A percentile compares a stretch with the other conserved stretches of the same genome.
Evolutionary conservation across 2,329 filamentous ascomycete genomes (phyloP).

Genomic region (Coniella lustricola): DNA sequence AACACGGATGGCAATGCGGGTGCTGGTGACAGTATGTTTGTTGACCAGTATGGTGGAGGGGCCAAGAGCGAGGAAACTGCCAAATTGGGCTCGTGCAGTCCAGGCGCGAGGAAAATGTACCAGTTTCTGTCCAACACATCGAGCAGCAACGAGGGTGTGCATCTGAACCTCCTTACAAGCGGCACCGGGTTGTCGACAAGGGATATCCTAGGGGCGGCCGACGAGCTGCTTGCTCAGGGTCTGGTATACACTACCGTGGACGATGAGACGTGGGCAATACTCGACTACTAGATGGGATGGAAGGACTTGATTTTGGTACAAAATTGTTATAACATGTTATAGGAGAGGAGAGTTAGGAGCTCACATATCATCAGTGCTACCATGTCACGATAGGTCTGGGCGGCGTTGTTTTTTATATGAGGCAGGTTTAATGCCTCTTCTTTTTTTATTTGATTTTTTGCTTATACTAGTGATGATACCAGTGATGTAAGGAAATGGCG

Average conservation of each 20-base stretch:
- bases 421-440: conserved; percentile 12
- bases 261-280: conserved; percentile 82
- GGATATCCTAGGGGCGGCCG: conserved; percentile 70
- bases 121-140: conserved; percentile 58
- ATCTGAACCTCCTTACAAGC: conserved; percentile 69
- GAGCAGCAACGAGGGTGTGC: conserved; percentile 74
- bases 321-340: conserved; percentile 2
- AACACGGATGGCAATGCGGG: conserved; percentile 28
- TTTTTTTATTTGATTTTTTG: conserved; percentile 4
- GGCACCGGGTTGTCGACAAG: conserved; percentile 56
- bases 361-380: conserved; percentile 6
- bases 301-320: neutral
- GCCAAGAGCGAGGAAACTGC: conserved; percentile 31
- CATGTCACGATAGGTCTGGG: conserved; percentile 8
- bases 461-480: conserved; percentile 11
- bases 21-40: conserved; percentile 48
- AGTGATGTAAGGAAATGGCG: conserved; percentile 16
- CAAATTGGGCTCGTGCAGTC: conserved; percentile 43
- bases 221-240: conserved; percentile 69
- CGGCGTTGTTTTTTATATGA: conserved; percentile 8
- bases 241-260: conserved; percentile 87
- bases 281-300: conserved; percentile 50
- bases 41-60: conserved; percentile 39
- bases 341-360: neutral
- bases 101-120: conserved; percentile 62